These are phyloP conservation scores for Acacia acuminata DNA, from an alignment of 306 rosid genomes.

Conservation along the genomic window DNA sequence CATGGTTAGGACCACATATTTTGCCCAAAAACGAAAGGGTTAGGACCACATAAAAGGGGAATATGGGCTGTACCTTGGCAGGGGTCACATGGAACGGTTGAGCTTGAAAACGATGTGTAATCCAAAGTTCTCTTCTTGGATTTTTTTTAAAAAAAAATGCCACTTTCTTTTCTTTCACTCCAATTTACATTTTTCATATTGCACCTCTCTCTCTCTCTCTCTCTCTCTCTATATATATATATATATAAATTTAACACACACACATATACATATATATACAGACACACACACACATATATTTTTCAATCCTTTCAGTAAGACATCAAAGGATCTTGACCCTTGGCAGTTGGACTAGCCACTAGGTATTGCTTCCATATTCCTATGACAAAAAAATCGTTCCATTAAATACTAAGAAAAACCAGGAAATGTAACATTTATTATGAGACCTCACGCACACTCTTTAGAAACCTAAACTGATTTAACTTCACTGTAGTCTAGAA, in stretches of 20 bases:
- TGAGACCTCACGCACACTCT: not conserved
- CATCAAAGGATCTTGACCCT: not conserved
- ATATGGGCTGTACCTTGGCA: not conserved
- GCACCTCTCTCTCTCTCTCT: too few relatives aligned
- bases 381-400: not conserved
- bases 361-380: not conserved
- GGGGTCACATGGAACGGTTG: not conserved
- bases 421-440: not conserved
- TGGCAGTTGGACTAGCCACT: too few relatives aligned
- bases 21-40: not conserved
- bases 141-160: not conserved
- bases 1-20: not conserved
- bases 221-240: too few relatives aligned
- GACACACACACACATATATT: too few relatives aligned
- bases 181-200: not conserved
- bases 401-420: not conserved
- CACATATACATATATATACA: too few relatives aligned
- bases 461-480: too few relatives aligned
- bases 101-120: constrained; percentile 15
- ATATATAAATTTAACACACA: too few relatives aligned
- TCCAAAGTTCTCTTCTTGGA: not conserved
- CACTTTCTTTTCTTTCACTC: not conserved
- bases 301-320: not conserved
- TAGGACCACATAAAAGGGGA: not conserved
- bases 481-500: too few relatives aligned